Base-by-base conservation (phyloP, 2,329 filamentous ascomycete species). In the Amphichorda felina region DNA sequence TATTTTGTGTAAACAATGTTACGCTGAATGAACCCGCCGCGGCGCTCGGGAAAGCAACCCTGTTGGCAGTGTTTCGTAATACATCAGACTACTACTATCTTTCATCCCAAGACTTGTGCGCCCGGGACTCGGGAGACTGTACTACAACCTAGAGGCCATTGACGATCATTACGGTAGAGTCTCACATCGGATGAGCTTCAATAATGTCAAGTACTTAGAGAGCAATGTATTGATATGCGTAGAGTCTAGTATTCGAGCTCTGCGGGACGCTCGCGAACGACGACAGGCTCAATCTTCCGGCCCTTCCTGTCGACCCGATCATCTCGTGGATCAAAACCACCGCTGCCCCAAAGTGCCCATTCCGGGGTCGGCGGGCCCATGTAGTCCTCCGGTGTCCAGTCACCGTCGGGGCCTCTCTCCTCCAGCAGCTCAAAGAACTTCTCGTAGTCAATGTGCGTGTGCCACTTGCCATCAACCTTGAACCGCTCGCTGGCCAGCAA, bases 291-390 rank as follows among this genome's bases (percentile, higher is more conserved):
- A 41, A 75, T 72, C 44, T 73, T 75, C 48, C 79, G 77, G 2
- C 88, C 87, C 61, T 94, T 95, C 45, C 81, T 73, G 56, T 89
- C 83, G 8, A 95, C 87, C 43, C 89, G 72, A 55, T 82, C 75
- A 58, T 96, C 91, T 33, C 83, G 70, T 1, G 89, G 89, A 60
- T 96, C 86, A 54, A 96, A 96, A 0, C 89, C 91, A 2, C 89
- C 89, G 44, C 88, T 84, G 0, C 89, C 91, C 86, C 87, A 96
- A 14, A 81, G 75, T 8, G 89, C 89, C 91, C 89, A 96, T 53
- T 94, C 86, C 1, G 87, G 84, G 26, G 87, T 96, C 45, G 82
- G 71, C 28, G 68, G 69, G 4, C 79, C 83, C 66, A 94, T 83
- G 59, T 96, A 96, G 52, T 96, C 88, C 60, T 94, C 86, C 0